phyloP scores from a whole-genome alignment of 495 filamentous ascomycete species.

The Tuber melanosporum region DNA sequence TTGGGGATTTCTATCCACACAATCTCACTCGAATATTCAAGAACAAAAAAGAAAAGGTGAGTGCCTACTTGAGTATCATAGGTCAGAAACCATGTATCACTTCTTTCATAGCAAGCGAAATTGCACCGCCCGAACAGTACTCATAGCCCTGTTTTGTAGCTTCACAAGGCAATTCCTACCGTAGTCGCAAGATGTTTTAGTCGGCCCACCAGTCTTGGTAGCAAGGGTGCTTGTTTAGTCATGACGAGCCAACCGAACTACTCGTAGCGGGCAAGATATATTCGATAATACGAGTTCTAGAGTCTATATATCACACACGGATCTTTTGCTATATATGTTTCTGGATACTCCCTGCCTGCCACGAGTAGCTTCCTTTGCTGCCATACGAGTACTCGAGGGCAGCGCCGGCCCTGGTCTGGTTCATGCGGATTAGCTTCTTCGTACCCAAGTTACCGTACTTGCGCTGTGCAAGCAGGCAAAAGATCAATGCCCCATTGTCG shows the following conservation, averaged over 20 bases:
- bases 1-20: background rate
- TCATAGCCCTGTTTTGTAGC: background rate
- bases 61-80: too few relatives aligned
- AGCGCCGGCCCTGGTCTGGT: too few relatives aligned
- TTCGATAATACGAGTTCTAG: too few relatives aligned
- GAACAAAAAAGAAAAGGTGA: too few relatives aligned
- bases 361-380: background rate
- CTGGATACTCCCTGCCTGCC: too few relatives aligned
- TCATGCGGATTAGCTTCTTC: too few relatives aligned
- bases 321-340: too few relatives aligned
- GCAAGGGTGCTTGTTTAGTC: background rate
- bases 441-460: background rate
- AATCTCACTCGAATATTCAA: conserved; percentile 4
- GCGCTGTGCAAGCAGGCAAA: background rate
- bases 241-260: background rate
- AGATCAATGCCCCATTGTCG: background rate
- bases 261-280: too few relatives aligned
- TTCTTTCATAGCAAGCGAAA: background rate
- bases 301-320: too few relatives aligned
- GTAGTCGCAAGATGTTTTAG: background rate
- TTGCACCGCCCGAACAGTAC: background rate
- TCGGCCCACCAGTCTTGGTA: background rate
- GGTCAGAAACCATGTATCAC: background rate
- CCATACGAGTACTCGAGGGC: background rate
- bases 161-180: background rate